phyloP scores from a whole-genome alignment of 352 stramenopile genomes.

The Globisporangium abappressorium region DNA sequence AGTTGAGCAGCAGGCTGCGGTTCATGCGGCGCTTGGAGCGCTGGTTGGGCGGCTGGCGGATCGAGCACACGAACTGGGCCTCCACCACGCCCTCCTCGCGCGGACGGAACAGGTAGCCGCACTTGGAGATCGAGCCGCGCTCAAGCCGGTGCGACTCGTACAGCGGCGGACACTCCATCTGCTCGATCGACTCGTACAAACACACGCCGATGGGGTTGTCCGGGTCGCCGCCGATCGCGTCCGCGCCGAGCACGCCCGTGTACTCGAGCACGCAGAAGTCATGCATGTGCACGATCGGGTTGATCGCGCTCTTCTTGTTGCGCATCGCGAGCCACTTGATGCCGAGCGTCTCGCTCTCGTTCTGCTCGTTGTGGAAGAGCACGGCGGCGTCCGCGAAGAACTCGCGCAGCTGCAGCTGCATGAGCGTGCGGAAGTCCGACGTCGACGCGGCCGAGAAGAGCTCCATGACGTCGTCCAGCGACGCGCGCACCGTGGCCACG shows the following conservation, averaged over 20 bases:
- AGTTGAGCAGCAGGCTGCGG: slow-evolving; percentile 62
- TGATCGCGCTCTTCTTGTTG: slow-evolving; percentile 60
- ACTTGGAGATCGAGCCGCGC: slow-evolving; percentile 73
- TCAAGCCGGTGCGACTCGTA: slow-evolving; percentile 72
- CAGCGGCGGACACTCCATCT: slow-evolving; percentile 68
- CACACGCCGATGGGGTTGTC: slow-evolving; percentile 55
- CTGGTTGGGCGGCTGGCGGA: slow-evolving; percentile 67
- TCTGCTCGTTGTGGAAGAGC: slow-evolving; percentile 72
- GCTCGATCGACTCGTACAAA: slow-evolving; percentile 80
- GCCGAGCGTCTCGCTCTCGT: slow-evolving; percentile 70
- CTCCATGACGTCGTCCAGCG: slow-evolving; percentile 78
- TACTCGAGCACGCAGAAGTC: slow-evolving; percentile 84
- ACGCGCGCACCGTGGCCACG: slow-evolving; percentile 47
- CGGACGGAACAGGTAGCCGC: slow-evolving; percentile 72
- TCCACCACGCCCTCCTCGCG: slow-evolving; percentile 62
- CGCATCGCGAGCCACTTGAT: slow-evolving; percentile 79
- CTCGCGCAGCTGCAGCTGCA: slow-evolving; percentile 74
- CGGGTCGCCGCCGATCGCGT: slow-evolving; percentile 45
- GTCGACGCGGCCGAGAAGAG: slow-evolving; percentile 64
- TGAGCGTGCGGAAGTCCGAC: slow-evolving; percentile 60
- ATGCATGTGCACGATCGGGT: slow-evolving; percentile 36
- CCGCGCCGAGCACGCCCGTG: slow-evolving; percentile 54
- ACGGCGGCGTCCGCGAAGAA: slow-evolving; percentile 68
- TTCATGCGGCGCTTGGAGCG: slow-evolving; percentile 58
- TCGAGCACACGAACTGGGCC: slow-evolving; percentile 76